phyloP scores from a whole-genome alignment of 805 yeast species.

The Candida railenensis region DNA sequence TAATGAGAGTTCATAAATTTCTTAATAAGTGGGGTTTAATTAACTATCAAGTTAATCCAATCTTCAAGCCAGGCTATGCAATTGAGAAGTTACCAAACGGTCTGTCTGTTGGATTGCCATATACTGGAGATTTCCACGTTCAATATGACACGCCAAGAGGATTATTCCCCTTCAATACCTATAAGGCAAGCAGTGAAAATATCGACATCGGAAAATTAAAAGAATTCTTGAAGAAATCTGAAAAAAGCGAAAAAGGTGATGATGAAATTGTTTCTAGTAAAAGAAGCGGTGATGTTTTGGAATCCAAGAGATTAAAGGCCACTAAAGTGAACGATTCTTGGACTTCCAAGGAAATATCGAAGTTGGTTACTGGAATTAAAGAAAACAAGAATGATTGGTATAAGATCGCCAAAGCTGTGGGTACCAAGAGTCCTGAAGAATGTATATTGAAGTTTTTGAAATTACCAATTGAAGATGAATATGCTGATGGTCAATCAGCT shows the following conservation, averaged over 20 bases:
- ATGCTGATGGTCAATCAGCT: constrained; percentile 41
- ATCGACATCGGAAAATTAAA: constrained; percentile 38
- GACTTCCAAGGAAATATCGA: constrained; percentile 63
- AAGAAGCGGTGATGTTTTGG: constrained; percentile 7
- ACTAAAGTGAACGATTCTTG: constrained; percentile 42
- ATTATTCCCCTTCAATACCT: constrained; percentile 84
- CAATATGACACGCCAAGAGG: constrained; percentile 90
- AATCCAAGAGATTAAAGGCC: constrained; percentile 23
- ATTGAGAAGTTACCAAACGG: constrained; percentile 51
- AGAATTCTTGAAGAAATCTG: constrained; percentile 19
- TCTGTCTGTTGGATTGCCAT: constrained; percentile 55
- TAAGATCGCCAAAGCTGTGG: constrained; percentile 63
- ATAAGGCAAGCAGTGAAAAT: constrained; percentile 60
- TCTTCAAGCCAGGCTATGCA: constrained; percentile 60
- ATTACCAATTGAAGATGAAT: constrained; percentile 79
- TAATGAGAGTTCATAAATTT: constrained; percentile 81
- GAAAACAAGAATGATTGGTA: constrained; percentile 76
- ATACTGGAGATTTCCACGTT: constrained; percentile 72
- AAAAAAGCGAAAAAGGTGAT: constrained; percentile 7
- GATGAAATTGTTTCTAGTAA: not conserved
- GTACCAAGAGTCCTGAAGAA: constrained; percentile 69
- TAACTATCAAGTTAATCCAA: constrained; percentile 87
- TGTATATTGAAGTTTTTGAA: constrained; percentile 78
- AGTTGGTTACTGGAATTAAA: constrained; percentile 61
- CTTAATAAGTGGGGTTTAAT: constrained; percentile 90